Evolutionary conservation across 768 basidiomycete species (phyloP).

Genomic region (Tylopilus balloui): DNA sequence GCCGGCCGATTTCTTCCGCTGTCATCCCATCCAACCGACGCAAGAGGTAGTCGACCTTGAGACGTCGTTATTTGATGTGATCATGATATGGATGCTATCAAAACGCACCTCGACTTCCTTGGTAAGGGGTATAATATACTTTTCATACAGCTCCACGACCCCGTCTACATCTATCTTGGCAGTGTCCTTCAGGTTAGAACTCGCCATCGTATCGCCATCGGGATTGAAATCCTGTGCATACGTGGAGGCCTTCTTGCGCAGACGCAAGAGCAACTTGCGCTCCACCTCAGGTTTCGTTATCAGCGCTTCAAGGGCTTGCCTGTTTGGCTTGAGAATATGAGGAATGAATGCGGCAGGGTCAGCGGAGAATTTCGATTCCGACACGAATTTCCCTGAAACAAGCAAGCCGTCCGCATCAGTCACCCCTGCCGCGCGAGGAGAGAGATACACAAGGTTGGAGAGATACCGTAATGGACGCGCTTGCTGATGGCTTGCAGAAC

Average conservation of each 20-base stretch:
- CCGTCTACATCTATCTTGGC: conserved; percentile 88
- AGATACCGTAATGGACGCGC: conserved; percentile 93
- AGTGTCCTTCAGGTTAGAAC: conserved; percentile 30
- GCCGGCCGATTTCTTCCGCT: conserved; percentile 68
- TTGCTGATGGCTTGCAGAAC: conserved; percentile 97
- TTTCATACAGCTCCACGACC: conserved; percentile 90
- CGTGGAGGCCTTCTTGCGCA: conserved; percentile 78
- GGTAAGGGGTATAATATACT: conserved; percentile 94
- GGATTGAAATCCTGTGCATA: conserved; percentile 81
- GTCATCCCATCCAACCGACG: conserved; percentile 83
- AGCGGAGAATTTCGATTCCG: conserved; percentile 92
- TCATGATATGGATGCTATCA: conserved; percentile 7
- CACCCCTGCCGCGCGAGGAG: not conserved
- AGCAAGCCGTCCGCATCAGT: no score
- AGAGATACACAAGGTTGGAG: conserved; percentile 12
- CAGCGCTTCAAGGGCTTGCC: conserved; percentile 69
- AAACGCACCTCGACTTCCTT: conserved; percentile 92
- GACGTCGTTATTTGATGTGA: conserved; percentile 2
- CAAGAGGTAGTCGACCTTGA: conserved; percentile 92
- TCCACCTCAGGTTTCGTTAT: conserved; percentile 99
- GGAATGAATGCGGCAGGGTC: conserved; percentile 87
- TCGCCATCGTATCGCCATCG: conserved; percentile 50
- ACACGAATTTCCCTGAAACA: conserved; percentile 90
- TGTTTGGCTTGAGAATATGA: conserved; percentile 80
- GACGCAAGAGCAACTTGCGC: conserved; percentile 69